Percentiles rank a stretch among this genome's conserved stretches.
Conservation (phyloP, 192 early-diverging fungal species). For the Rhizophagus clarus region DNA sequence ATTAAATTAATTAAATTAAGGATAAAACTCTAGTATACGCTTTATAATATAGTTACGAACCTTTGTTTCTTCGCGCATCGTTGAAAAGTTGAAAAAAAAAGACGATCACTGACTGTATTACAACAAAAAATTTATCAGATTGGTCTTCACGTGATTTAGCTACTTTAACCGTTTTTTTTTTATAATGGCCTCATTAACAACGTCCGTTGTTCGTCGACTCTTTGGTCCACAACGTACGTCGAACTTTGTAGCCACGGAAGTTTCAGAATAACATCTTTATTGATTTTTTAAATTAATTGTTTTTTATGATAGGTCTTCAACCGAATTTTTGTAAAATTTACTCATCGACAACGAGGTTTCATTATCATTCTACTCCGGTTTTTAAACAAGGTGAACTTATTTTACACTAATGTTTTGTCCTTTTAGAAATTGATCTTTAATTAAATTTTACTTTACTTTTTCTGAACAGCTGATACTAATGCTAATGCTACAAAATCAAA, state of each 20-base stretch:
- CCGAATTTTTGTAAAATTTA: not conserved
- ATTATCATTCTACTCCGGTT: not conserved
- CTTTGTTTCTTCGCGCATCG: conserved; percentile 32
- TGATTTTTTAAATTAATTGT: not conserved
- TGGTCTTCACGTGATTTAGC: not conserved
- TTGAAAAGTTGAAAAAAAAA: not conserved
- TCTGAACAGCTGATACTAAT: not conserved
- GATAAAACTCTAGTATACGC: not conserved
- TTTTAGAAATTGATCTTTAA: too few relatives aligned
- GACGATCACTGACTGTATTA: not conserved
- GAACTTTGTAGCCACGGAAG: not conserved
- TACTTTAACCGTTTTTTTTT: not conserved
- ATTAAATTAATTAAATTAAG: not conserved
- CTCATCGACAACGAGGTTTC: not conserved
- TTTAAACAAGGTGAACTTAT: not conserved
- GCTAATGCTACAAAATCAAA: not conserved
- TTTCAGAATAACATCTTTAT: not conserved
- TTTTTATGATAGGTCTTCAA: not conserved
- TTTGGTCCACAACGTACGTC: not conserved
- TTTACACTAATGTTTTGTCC: not conserved
- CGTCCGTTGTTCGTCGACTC: not conserved
- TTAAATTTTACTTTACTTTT: not conserved
- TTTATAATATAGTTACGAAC: not conserved
- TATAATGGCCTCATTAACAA: not conserved
- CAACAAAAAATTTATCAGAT: too few relatives aligned